These are phyloP conservation scores for Boletus sp. DNA, from an alignment of 1,284 basidiomycete species.

Conservation along the genomic window DNA sequence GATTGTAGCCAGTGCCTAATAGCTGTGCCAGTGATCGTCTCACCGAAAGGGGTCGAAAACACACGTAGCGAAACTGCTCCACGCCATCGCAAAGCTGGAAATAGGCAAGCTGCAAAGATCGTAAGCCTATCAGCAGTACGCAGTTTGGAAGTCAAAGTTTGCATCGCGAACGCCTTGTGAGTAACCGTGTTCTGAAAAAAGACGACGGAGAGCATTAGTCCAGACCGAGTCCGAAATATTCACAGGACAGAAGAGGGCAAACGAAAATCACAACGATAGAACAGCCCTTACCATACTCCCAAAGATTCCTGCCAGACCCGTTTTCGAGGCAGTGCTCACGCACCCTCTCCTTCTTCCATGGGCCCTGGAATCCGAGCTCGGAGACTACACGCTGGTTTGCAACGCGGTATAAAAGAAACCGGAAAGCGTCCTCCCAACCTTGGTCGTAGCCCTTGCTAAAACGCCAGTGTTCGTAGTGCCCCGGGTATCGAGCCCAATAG, in stretches of 20 bases:
- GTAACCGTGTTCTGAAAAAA: slow-evolving; percentile 53
- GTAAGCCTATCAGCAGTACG: slow-evolving; percentile 28
- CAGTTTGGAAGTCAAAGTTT: slow-evolving; percentile 36
- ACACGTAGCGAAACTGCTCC: not conserved
- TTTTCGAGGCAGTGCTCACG: slow-evolving; percentile 48
- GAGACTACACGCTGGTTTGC: slow-evolving; percentile 35
- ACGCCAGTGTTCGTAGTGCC: slow-evolving; percentile 64
- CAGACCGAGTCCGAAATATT: not conserved
- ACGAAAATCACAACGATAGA: not conserved
- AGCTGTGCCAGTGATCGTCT: not conserved
- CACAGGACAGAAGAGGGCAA: not conserved
- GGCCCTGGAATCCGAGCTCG: slow-evolving; percentile 65
- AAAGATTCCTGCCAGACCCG: slow-evolving; percentile 48
- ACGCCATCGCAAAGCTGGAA: not conserved
- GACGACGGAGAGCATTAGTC: not conserved
- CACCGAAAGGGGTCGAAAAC: not conserved
- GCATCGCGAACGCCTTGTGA: slow-evolving; percentile 50
- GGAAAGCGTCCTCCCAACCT: slow-evolving; percentile 75
- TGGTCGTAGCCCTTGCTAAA: slow-evolving; percentile 67
- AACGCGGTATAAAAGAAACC: slow-evolving; percentile 44
- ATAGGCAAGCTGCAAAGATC: not conserved
- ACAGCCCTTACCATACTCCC: slow-evolving; percentile 61
- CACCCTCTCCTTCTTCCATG: slow-evolving; percentile 57
- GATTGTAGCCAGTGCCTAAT: not conserved
- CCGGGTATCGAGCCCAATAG: slow-evolving; percentile 62